A percentile compares a stretch with the other conserved stretches of the same genome.
Evolutionary conservation across 2,329 filamentous ascomycete genomes (phyloP).

Genomic region (Fusarium praegraminearum): DNA sequence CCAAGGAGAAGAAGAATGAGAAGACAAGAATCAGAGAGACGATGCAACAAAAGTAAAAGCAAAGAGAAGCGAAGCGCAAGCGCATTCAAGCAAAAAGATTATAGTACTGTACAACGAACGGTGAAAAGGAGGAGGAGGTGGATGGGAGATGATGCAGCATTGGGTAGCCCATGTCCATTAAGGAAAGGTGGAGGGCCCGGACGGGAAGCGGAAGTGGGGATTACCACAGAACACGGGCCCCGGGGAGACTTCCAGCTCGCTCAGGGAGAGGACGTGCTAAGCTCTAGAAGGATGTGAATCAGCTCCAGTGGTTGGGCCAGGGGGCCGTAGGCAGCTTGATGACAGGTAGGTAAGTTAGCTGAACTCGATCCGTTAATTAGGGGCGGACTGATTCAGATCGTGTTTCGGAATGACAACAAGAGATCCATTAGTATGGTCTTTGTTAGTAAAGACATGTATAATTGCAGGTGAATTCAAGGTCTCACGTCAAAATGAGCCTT

Average conservation of each 20-base stretch:
- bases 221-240: slow-evolving; percentile 15
- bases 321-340: slow-evolving; percentile 3
- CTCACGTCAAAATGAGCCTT: neutral
- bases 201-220: slow-evolving; percentile 39
- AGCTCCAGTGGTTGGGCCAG: slow-evolving; percentile 21
- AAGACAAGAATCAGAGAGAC: slow-evolving; percentile 32
- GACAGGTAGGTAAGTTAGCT: slow-evolving; percentile 12
- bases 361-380: slow-evolving; percentile 15
- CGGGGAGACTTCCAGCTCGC: slow-evolving; percentile 18
- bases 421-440: neutral
- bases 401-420: slow-evolving; percentile 31
- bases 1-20: slow-evolving; percentile 17
- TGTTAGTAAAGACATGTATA: slow-evolving; percentile 14
- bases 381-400: slow-evolving; percentile 32
- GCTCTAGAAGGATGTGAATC: slow-evolving; percentile 36
- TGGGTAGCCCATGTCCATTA: slow-evolving; percentile 14
- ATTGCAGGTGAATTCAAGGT: neutral
- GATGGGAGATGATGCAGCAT: slow-evolving; percentile 40
- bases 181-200: slow-evolving; percentile 22
- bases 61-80: slow-evolving; percentile 41
- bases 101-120: slow-evolving; percentile 14
- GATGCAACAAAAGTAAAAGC: slow-evolving; percentile 38
- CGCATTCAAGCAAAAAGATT: slow-evolving; percentile 42
- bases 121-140: slow-evolving; percentile 40
- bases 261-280: slow-evolving; percentile 28